Conservation (phyloP, 2,329 filamentous ascomycete genomes). For the Hymenoscyphus fraxineus region DNA sequence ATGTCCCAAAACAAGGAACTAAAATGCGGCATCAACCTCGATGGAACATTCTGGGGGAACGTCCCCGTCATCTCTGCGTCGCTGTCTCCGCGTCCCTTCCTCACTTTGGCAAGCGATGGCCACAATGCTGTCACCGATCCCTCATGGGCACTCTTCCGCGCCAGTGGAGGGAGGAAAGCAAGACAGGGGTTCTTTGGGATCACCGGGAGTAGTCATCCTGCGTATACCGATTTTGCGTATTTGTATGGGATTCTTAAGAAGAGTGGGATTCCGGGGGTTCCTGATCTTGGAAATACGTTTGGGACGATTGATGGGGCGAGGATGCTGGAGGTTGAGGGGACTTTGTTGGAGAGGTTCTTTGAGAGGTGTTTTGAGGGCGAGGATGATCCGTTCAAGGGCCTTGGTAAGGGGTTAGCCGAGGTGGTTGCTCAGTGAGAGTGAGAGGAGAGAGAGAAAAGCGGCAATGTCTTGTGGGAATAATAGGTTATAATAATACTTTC, state of each 20-base stretch:
- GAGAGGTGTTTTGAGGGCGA: constrained; percentile 25
- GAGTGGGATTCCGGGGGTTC: neutral
- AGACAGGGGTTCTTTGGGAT: constrained; percentile 31
- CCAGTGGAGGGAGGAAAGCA: constrained; percentile 19
- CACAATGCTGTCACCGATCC: constrained; percentile 25
- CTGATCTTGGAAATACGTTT: constrained; percentile 20
- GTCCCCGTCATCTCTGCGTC: constrained; percentile 22
- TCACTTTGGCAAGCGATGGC: constrained; percentile 29
- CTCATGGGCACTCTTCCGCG: constrained; percentile 19
- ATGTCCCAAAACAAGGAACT: constrained; percentile 31
- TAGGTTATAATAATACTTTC: too few species aligned
- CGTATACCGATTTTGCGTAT: constrained; percentile 29
- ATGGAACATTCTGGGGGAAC: constrained; percentile 33
- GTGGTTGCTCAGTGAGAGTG: constrained; percentile 6
- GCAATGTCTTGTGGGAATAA: too few species aligned
- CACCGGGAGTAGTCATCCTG: constrained; percentile 27
- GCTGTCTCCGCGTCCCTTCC: constrained; percentile 28
- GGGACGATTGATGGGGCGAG: constrained; percentile 30
- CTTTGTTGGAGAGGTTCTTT: constrained; percentile 32
- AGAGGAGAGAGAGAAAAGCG: neutral
- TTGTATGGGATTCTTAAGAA: constrained; percentile 12
- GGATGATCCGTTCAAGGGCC: constrained; percentile 8
- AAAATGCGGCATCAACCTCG: constrained; percentile 35
- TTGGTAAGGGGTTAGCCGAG: constrained; percentile 20
- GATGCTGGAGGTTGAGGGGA: constrained; percentile 28